These are phyloP conservation scores for Cryptococcus sp. DNA, from an alignment of 1,284 basidiomycete genomes.

Conservation along the genomic window DNA sequence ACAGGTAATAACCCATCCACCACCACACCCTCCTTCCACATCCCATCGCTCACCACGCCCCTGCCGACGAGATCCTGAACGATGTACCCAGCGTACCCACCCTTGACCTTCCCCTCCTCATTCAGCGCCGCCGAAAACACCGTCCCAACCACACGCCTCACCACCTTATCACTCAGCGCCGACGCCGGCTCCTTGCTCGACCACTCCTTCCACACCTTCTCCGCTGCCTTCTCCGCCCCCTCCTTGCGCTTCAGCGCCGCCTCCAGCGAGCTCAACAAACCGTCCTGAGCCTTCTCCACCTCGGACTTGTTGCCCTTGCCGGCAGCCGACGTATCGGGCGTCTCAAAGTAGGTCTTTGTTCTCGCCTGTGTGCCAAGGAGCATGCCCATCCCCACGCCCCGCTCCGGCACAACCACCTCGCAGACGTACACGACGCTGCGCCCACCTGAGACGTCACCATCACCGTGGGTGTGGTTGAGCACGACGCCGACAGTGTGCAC, in stretches of 20 bases:
- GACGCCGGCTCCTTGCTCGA: conserved; percentile 9
- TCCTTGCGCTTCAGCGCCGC: conserved; percentile 9
- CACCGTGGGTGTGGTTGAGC: conserved; percentile 19
- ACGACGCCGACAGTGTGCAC: conserved; percentile 21
- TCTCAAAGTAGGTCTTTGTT: conserved; percentile 24
- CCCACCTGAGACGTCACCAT: conserved; percentile 17
- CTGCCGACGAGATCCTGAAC: conserved; percentile 28
- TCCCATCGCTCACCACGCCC: conserved; percentile 32
- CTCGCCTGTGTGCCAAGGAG: conserved; percentile 30
- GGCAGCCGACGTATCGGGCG: neutral
- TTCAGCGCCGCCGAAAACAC: conserved; percentile 29
- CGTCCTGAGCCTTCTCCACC: conserved; percentile 5
- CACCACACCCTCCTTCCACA: conserved; percentile 39
- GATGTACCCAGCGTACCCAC: conserved; percentile 32
- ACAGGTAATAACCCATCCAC: conserved; percentile 33
- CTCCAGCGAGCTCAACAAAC: conserved; percentile 1
- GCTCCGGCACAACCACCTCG: conserved; percentile 32
- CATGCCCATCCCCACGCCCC: conserved; percentile 37
- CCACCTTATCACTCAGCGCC: conserved; percentile 10
- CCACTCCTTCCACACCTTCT: conserved; percentile 17
- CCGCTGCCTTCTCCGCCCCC: conserved; percentile 6
- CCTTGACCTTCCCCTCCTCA: conserved; percentile 10
- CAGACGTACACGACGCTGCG: conserved; percentile 37
- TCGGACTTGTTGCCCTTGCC: neutral
- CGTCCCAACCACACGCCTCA: conserved; percentile 16